These are phyloP conservation scores for Eustoma russellianum DNA, from an alignment of 257 asterid species.

Conservation along the genomic window DNA sequence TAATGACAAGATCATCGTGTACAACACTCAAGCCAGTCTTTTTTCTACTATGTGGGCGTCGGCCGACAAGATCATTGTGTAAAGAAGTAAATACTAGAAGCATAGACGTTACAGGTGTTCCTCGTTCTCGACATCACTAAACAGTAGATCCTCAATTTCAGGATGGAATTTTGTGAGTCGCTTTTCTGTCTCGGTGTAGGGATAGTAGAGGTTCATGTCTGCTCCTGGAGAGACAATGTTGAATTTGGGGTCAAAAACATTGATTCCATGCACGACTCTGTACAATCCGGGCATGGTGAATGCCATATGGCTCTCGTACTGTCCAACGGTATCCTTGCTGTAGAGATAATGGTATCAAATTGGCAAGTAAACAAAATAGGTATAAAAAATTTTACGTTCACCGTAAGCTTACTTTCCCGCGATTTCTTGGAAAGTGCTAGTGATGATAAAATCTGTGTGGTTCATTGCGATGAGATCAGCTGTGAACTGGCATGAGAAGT, in stretches of 20 bases:
- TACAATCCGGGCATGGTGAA: conserved; percentile 94
- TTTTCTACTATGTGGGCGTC: no score
- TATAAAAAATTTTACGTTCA: neutral
- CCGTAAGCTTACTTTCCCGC: conserved; percentile 62
- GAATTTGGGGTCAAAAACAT: conserved; percentile 88
- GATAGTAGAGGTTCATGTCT: conserved; percentile 59
- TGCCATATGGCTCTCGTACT: conserved; percentile 88
- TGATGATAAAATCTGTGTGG: conserved; percentile 91
- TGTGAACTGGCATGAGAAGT: conserved; percentile 88
- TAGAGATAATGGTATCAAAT: neutral
- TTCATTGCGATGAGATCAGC: conserved; percentile 96
- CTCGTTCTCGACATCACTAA: conserved; percentile 66
- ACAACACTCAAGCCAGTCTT: no score
- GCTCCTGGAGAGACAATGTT: conserved; percentile 98
- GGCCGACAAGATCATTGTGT: neutral
- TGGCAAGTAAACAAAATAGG: neutral
- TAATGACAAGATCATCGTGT: neutral
- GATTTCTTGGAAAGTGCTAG: conserved; percentile 96
- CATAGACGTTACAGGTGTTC: conserved; percentile 58
- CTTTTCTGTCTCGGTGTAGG: conserved; percentile 57
- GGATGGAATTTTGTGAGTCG: conserved; percentile 63
- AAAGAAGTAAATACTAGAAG: neutral
- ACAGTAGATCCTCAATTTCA: conserved; percentile 74
- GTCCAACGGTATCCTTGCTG: conserved; percentile 95
- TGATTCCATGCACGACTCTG: conserved; percentile 85